phyloP scores from a whole-genome alignment of 2,329 filamentous ascomycete species.

The Colletotrichum sp. region DNA sequence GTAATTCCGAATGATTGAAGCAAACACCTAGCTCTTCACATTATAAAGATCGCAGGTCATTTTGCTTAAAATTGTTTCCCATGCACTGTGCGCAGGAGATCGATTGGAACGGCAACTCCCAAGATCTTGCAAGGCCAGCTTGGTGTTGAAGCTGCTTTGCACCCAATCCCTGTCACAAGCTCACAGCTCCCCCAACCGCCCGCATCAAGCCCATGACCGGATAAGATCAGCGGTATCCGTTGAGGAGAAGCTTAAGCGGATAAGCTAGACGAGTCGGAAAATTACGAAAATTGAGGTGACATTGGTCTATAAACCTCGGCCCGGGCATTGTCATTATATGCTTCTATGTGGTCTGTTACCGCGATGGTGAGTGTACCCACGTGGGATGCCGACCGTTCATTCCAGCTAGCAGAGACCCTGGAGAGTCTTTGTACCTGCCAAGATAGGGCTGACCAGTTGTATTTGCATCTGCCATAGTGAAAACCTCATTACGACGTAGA shows the following conservation, averaged over 20 bases:
- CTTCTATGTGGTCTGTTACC: background rate
- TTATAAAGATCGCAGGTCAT: background rate
- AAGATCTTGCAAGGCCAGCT: background rate
- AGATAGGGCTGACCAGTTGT: background rate
- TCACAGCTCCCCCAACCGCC: background rate
- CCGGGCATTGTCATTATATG: background rate
- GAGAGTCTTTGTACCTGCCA: background rate
- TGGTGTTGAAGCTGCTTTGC: background rate
- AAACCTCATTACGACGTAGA: no score
- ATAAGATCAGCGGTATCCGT: background rate
- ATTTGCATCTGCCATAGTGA: background rate
- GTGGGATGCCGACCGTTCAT: background rate
- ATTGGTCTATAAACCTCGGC: background rate
- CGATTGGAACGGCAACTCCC: background rate
- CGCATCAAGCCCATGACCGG: background rate
- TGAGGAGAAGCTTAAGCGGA: background rate
- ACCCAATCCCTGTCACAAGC: background rate
- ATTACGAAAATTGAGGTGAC: background rate
- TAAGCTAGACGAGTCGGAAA: background rate
- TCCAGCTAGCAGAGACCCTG: background rate
- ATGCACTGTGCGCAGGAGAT: background rate
- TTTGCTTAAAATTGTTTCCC: fast-evolving
- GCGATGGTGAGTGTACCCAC: background rate
- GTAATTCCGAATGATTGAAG: background rate
- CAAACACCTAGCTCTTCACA: background rate